These are phyloP conservation scores for Solanum arcanum DNA, from an alignment of 257 asterid species.

Conservation along the genomic window DNA sequence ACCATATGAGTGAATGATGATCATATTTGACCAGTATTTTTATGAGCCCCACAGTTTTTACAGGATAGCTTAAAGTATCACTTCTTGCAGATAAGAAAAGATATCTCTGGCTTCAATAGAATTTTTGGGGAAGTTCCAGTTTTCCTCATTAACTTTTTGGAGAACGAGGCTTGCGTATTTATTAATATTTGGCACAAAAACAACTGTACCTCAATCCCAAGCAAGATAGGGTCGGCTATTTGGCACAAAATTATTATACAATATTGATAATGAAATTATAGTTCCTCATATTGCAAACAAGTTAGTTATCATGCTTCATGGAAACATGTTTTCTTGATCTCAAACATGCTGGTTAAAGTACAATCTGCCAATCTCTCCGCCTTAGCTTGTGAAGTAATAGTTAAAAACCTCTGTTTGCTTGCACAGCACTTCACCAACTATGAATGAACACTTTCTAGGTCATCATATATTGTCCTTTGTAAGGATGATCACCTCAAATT, in stretches of 20 bases:
- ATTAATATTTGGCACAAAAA: not conserved
- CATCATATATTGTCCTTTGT: not conserved
- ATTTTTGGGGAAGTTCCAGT: not conserved
- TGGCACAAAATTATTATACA: not conserved
- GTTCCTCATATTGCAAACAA: not conserved
- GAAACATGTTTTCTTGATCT: not conserved
- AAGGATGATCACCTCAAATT: not conserved
- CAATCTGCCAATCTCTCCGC: not conserved
- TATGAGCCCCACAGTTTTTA: not conserved
- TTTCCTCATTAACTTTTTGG: not conserved
- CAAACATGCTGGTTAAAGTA: not conserved
- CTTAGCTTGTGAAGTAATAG: not conserved
- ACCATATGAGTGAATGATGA: not conserved
- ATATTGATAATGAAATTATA: not conserved
- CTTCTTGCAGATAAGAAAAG: not conserved
- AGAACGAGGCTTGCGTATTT: not conserved
- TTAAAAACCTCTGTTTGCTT: not conserved
- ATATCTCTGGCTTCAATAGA: not conserved
- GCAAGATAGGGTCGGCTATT: not conserved
- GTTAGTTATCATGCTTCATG: not conserved
- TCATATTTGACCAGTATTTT: not conserved
- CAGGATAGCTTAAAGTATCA: not conserved
- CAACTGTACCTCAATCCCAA: not conserved
- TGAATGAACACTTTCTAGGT: not conserved
- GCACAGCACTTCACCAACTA: not conserved